Evolutionary conservation across 306 rosid genomes (phyloP).

Genomic region (Rosa multiflora): DNA sequence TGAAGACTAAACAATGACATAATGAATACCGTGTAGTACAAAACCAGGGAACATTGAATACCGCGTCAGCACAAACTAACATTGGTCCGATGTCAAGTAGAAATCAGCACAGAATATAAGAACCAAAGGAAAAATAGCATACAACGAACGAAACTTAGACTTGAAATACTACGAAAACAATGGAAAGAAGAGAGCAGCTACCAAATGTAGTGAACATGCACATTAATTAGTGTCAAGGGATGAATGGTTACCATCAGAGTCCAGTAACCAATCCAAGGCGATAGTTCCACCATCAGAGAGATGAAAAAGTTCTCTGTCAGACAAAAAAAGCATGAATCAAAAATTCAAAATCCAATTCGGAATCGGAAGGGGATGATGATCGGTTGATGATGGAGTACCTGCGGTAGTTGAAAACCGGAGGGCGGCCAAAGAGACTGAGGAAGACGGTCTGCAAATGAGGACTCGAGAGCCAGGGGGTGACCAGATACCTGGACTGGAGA

Average conservation of each 20-base stretch:
- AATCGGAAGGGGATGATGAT: no score
- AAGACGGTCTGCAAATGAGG: conserved; percentile 86
- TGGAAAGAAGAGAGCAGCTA: background rate
- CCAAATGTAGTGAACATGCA: background rate
- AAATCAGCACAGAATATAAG: background rate
- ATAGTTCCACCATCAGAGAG: conserved; percentile 41
- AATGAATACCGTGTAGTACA: background rate
- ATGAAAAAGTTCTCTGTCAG: conserved; percentile 37
- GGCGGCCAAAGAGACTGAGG: conserved; percentile 58
- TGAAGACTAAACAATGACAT: background rate
- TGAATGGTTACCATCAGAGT: conserved; percentile 33
- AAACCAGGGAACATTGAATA: background rate
- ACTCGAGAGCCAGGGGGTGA: conserved; percentile 84
- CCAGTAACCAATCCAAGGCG: conserved; percentile 47
- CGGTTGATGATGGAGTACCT: conserved; percentile 37
- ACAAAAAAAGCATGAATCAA: conserved; percentile 22
- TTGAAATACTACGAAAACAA: background rate
- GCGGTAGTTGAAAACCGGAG: conserved; percentile 67
- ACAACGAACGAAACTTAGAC: background rate
- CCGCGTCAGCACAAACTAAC: background rate
- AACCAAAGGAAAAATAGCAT: background rate
- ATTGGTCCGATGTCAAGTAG: background rate
- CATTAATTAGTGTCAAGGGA: background rate
- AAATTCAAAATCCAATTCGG: background rate
- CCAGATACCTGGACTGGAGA: conserved; percentile 61